A percentile compares a stretch with the other conserved stretches of the same genome.
Conservation (phyloP, 2,329 filamentous ascomycete species). For the Endoconidiophora polonica region DNA sequence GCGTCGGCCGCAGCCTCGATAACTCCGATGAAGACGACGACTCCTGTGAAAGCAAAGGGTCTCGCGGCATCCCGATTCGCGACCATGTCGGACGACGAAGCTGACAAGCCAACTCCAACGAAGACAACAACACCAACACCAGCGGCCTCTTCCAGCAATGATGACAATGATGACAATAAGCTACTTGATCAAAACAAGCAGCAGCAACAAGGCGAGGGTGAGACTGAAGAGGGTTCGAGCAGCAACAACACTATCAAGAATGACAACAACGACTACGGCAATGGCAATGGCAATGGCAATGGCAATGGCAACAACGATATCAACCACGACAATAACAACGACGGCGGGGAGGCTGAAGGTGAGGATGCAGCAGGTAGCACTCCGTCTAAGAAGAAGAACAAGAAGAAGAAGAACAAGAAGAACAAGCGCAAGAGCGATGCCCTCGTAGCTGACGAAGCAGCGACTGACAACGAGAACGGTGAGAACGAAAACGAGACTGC, state of each 20-base stretch:
- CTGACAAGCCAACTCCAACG: neutral
- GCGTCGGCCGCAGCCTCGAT: slow-evolving; percentile 10
- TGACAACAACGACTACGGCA: neutral
- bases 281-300: too few relatives aligned
- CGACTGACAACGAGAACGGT: slow-evolving; percentile 2
- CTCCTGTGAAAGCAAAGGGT: slow-evolving; percentile 26
- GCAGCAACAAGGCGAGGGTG: neutral
- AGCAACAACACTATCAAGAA: neutral
- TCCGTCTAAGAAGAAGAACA: slow-evolving; percentile 10
- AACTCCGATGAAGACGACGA: slow-evolving; percentile 7
- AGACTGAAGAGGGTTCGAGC: neutral
- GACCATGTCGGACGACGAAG: slow-evolving; percentile 21
- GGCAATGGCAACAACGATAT: neutral
- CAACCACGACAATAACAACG: neutral
- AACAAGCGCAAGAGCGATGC: slow-evolving; percentile 12
- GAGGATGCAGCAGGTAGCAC: neutral
- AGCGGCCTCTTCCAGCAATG: too few relatives aligned
- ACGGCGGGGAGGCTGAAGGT: neutral
- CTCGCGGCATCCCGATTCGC: slow-evolving; percentile 40
- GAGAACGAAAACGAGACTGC: slow-evolving; percentile 7
- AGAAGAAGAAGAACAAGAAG: slow-evolving; percentile 11
- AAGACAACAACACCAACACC: neutral
- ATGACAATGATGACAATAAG: neutral
- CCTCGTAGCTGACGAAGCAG: slow-evolving; percentile 16
- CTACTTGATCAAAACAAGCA: neutral